A percentile compares a stretch with the other conserved stretches of the same genome.
Conservation (phyloP, 352 stramenopile species). For the Globisporangium acanthophoron region DNA sequence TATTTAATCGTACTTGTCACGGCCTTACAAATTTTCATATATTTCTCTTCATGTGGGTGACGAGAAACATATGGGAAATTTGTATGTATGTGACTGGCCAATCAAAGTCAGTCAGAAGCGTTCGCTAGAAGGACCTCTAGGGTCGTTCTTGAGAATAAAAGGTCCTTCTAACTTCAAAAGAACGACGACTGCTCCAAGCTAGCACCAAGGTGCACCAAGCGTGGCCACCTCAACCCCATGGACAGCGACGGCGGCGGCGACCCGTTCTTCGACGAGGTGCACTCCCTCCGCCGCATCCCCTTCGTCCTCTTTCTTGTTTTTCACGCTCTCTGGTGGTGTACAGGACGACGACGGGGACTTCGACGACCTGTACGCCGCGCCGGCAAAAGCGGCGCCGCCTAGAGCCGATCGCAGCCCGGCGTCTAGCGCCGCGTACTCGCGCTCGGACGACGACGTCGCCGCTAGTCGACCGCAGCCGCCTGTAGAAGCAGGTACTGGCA, state of each 20-base stretch:
- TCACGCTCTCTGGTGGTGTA: not conserved
- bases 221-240: not conserved
- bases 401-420: not conserved
- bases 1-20: too few relatives aligned
- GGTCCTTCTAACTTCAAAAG: too few relatives aligned
- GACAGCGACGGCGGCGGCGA: conserved; percentile 18
- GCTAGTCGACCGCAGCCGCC: not conserved
- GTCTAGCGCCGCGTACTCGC: conserved; percentile 4
- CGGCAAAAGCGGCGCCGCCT: not conserved
- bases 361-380: conserved; percentile 70
- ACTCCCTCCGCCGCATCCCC: not conserved
- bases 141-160: too few relatives aligned
- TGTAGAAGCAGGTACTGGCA: not conserved
- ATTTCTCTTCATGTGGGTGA: too few relatives aligned
- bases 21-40: too few relatives aligned
- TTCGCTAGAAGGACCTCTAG: too few relatives aligned
- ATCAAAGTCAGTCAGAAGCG: too few relatives aligned
- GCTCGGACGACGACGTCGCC: not conserved
- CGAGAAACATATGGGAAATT: too few relatives aligned
- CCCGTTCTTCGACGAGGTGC: conserved; percentile 46
- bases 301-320: not conserved
- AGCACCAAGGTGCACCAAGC: too few relatives aligned
- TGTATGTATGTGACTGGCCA: too few relatives aligned
- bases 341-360: conserved; percentile 69
- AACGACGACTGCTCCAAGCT: too few relatives aligned